These are phyloP conservation scores for Solanum megistacrolobum DNA, from an alignment of 257 asterid genomes.

Conservation along the genomic window DNA sequence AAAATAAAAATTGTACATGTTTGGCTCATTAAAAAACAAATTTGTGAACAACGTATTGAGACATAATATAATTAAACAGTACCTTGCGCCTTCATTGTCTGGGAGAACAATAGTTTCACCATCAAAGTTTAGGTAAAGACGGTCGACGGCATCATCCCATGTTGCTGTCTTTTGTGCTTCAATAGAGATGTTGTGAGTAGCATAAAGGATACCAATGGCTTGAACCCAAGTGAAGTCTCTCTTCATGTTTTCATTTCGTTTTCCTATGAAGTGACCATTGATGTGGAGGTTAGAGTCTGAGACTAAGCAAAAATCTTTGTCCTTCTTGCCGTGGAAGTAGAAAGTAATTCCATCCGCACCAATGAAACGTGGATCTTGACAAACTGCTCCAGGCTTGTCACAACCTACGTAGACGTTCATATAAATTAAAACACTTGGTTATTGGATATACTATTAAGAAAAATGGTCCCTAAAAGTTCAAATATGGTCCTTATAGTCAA, in stretches of 20 bases:
- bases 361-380: conserved; percentile 64
- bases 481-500: neutral
- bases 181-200: conserved; percentile 23
- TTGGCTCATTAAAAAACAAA: neutral
- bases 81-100: conserved; percentile 13
- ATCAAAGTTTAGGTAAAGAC: conserved; percentile 31
- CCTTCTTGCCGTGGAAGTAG: conserved; percentile 61
- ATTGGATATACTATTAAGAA: conserved; percentile 1
- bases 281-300: conserved; percentile 48
- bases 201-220: conserved; percentile 37
- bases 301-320: conserved; percentile 42
- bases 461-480: neutral
- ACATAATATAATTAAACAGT: neutral
- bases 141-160: conserved; percentile 36
- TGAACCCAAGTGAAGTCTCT: conserved; percentile 74
- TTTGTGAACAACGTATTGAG: neutral
- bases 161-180: conserved; percentile 38
- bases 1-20: neutral
- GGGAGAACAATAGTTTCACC: conserved; percentile 26
- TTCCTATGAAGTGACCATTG: conserved; percentile 59
- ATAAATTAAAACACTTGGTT: neutral
- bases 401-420: conserved; percentile 22
- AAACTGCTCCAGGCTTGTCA: conserved; percentile 57
- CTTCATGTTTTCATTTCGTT: conserved; percentile 19
- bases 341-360: conserved; percentile 68